These are phyloP conservation scores for Aurantiochytrium sp. DNA, from an alignment of 108 stramenopile species.

Conservation along the genomic window DNA sequence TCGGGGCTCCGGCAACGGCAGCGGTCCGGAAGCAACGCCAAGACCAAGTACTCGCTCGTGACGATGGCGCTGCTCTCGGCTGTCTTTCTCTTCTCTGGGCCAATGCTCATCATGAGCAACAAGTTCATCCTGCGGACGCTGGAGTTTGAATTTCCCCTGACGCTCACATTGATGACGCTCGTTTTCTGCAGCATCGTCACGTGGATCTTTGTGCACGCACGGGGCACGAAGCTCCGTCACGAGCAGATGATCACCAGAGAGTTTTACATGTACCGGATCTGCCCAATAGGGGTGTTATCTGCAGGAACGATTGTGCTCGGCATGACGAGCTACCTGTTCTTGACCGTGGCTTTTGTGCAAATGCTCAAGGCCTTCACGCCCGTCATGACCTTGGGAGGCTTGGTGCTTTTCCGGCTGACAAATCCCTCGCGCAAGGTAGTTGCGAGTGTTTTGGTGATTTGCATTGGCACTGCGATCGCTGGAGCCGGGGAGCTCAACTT, in stretches of 20 bases:
- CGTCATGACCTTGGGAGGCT: conserved; percentile 19
- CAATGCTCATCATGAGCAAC: conserved; percentile 13
- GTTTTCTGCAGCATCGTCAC: neutral
- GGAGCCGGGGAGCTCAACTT: conserved; percentile 9
- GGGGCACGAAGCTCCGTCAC: neutral
- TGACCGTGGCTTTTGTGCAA: conserved; percentile 27
- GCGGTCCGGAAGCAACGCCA: too few species aligned
- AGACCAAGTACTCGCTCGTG: neutral
- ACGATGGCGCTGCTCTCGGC: neutral
- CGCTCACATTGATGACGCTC: neutral
- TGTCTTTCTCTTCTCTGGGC: neutral
- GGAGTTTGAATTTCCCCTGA: neutral
- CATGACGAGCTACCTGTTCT: conserved; percentile 14
- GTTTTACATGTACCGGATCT: neutral
- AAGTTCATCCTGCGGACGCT: neutral
- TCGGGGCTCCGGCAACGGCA: too few species aligned
- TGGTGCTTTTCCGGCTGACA: conserved; percentile 2
- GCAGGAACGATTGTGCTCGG: conserved; percentile 16
- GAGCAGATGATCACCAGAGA: neutral
- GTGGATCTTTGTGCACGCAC: neutral
- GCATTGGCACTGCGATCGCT: conserved; percentile 18
- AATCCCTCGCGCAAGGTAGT: neutral
- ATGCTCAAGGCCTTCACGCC: conserved; percentile 35
- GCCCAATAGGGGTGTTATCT: neutral
- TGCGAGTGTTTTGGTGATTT: conserved; percentile 14